Percentiles rank a stretch among this genome's conserved stretches.
Conservation (phyloP, 345 rosid genomes). For the Arabidopsis suecica region DNA sequence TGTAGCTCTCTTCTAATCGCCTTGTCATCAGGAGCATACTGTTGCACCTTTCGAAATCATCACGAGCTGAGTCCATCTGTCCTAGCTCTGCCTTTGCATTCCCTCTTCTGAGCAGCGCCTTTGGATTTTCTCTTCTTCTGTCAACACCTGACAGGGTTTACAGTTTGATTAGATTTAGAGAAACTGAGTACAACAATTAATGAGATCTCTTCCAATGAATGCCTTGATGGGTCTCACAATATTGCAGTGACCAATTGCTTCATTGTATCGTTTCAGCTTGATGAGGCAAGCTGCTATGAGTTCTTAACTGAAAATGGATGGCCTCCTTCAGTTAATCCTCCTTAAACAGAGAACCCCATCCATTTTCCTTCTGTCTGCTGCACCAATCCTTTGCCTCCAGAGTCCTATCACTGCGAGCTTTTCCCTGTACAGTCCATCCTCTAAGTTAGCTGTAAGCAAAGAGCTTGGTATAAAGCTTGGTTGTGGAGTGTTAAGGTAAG, state of each 20-base stretch:
- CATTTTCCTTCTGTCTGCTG: slow-evolving; percentile 93
- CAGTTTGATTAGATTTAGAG: slow-evolving; percentile 19
- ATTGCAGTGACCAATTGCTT: slow-evolving; percentile 88
- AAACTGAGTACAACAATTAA: neutral
- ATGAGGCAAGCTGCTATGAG: slow-evolving; percentile 93
- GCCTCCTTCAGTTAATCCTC: slow-evolving; percentile 44
- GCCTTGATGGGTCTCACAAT: slow-evolving; percentile 49
- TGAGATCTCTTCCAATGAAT: slow-evolving; percentile 5
- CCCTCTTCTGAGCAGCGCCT: slow-evolving; percentile 92
- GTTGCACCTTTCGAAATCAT: slow-evolving; percentile 81
- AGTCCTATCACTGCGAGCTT: slow-evolving; percentile 95
- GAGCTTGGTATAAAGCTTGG: slow-evolving; percentile 7
- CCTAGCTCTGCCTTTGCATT: slow-evolving; percentile 91
- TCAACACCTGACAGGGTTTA: slow-evolving; percentile 59
- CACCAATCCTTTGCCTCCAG: slow-evolving; percentile 89
- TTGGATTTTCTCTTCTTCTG: slow-evolving; percentile 87
- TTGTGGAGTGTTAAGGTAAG: slow-evolving; percentile 6
- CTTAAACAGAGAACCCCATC: slow-evolving; percentile 79
- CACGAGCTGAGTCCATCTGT: slow-evolving; percentile 87
- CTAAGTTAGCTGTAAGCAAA: slow-evolving; percentile 26
- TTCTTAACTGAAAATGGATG: slow-evolving; percentile 64
- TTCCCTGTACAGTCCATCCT: slow-evolving; percentile 63
- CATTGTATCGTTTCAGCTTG: slow-evolving; percentile 79
- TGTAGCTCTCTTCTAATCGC: slow-evolving; percentile 78
- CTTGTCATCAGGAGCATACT: slow-evolving; percentile 80